Base-by-base conservation (phyloP, 495 filamentous ascomycete genomes). In the Chlorociboria aeruginascens region DNA sequence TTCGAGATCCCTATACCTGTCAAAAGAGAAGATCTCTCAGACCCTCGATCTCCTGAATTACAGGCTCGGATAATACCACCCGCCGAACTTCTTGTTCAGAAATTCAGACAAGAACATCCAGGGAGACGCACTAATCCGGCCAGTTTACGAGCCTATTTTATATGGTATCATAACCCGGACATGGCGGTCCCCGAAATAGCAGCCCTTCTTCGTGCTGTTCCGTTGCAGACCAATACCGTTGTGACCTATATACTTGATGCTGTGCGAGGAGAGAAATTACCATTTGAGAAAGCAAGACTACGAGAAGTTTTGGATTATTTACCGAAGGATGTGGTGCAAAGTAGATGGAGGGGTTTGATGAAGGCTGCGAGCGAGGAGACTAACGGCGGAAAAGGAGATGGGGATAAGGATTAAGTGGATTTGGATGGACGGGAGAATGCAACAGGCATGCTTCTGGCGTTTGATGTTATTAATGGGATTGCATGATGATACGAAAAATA, bases 111-210 rank as follows among this genome's bases (percentile, higher is more conserved):
- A 8, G 38, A 33, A 39, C 34, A 37, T 29, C 33, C 36, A 10
- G 29, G 14, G 16, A 37, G 39, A 20, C 32, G 33, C n/a, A 35
- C 63, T 8, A 38, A 49, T 7, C 48, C 50, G 0, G 33, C 68
- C 1, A 53, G 65, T n/a, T 67, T 85, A 9, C 70, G 78, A 16
- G 71, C 77, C 1, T 83, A 83, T 49, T 68, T 71, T 47, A 60
- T 85, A 39, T 86, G 81, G 81, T 62, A 77, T 51, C 44, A 60
- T 7, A 64, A 73, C 44, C 61, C 63, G 7, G 61, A 60, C 11
- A 61, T 79, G 4, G 45, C 60, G 0, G 54, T 74, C 3, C 35
- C 52, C 0, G 60, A 63, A 0, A 66, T 81, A 16, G 74, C 75
- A 12, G 52, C 44, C 6, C 43, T 77, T 10, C 55, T 81, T 31